phyloP scores from a whole-genome alignment of 345 rosid genomes.

The Crucihimalaya himalaica region DNA sequence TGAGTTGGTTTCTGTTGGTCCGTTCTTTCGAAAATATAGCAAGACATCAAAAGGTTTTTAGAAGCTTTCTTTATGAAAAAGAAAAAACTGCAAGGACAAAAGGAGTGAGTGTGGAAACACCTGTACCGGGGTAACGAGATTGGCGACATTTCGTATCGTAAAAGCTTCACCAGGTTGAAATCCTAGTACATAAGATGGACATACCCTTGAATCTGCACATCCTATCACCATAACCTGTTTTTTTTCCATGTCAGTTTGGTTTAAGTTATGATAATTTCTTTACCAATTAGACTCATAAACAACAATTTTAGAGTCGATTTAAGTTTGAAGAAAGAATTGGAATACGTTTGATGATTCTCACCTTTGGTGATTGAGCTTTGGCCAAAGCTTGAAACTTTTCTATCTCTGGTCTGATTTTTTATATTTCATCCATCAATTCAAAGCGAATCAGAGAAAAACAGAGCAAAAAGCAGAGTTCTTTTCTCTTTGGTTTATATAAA shows the following conservation, averaged over 20 bases:
- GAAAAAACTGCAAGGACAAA: neutral
- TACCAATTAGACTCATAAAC: neutral
- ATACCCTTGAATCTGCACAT: slow-evolving; percentile 94
- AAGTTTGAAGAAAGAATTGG: neutral
- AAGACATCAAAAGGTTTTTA: neutral
- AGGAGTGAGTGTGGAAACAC: slow-evolving; percentile 35
- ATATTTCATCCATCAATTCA: slow-evolving; percentile 1
- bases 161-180: slow-evolving; percentile 96
- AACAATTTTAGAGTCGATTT: neutral
- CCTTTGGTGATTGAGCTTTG: slow-evolving; percentile 87
- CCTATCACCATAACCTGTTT: slow-evolving; percentile 89
- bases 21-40: slow-evolving; percentile 48
- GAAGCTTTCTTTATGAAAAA: neutral
- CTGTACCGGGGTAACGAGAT: slow-evolving; percentile 80
- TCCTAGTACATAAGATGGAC: slow-evolving; percentile 85
- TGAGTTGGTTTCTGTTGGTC: slow-evolving; percentile 95
- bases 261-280: neutral
- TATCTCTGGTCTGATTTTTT: slow-evolving; percentile 53
- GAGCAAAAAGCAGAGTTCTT: neutral
- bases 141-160: slow-evolving; percentile 86
- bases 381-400: slow-evolving; percentile 74
- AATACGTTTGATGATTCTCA: slow-evolving; percentile 11
- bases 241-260: slow-evolving; percentile 39
- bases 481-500: neutral
- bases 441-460: slow-evolving; percentile 1